These are phyloP conservation scores for Metschnikowia arizonensis DNA, from an alignment of 805 yeast species.

Conservation along the genomic window DNA sequence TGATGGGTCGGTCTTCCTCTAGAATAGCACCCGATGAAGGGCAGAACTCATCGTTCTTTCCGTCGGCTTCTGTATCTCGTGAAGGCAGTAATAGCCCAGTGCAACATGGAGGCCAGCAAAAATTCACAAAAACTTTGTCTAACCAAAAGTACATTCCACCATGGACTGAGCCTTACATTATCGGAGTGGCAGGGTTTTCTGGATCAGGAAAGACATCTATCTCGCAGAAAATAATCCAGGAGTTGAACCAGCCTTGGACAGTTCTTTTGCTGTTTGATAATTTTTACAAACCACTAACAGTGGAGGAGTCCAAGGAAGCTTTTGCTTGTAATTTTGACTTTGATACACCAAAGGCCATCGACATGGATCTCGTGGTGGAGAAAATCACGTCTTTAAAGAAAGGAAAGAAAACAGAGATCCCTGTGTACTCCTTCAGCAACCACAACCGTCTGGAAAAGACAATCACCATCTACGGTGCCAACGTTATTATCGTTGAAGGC, in stretches of 20 bases:
- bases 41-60: conserved; percentile 25
- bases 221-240: conserved; percentile 74
- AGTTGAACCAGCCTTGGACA: conserved; percentile 88
- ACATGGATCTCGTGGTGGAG: conserved; percentile 64
- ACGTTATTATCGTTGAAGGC: conserved; percentile 90
- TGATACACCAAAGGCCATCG: conserved; percentile 83
- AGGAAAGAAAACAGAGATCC: conserved; percentile 50
- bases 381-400: conserved; percentile 63
- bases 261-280: conserved; percentile 86
- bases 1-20: conserved; percentile 13
- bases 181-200: conserved; percentile 73
- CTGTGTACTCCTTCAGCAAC: conserved; percentile 58
- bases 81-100: not conserved
- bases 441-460: conserved; percentile 64
- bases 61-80: conserved; percentile 7
- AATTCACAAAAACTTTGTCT: not conserved
- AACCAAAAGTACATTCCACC: conserved; percentile 52
- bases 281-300: conserved; percentile 73
- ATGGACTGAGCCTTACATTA: conserved; percentile 83
- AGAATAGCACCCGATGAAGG: conserved; percentile 26
- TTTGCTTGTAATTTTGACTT: conserved; percentile 73
- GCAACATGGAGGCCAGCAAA: not conserved
- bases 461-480: conserved; percentile 87
- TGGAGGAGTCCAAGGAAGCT: conserved; percentile 60
- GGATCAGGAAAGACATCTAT: conserved; percentile 94